A percentile compares a stretch with the other conserved stretches of the same genome.
Conservation (phyloP, 352 stramenopile genomes). For the Phytopythium cucurbitacearum region DNA sequence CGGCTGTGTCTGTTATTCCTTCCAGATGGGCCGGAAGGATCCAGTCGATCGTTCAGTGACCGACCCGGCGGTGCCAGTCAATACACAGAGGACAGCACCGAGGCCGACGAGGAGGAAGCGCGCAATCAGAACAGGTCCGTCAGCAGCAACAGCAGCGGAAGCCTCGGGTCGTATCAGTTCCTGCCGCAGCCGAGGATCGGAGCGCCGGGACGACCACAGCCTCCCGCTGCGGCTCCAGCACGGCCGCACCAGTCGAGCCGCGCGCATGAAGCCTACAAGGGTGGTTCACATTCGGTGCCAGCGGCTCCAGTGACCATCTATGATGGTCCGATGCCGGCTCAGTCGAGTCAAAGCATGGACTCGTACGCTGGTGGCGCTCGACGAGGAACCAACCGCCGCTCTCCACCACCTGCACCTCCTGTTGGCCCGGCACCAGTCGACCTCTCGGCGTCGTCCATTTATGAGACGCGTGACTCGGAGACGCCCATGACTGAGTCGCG, state of each 20-base stretch:
- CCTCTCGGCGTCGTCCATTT: constrained; percentile 6
- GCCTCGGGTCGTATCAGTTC: constrained; percentile 10
- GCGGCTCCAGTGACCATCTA: constrained; percentile 20
- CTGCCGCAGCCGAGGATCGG: constrained; percentile 21
- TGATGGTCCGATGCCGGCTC: constrained; percentile 8
- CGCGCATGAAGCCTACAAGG: constrained; percentile 10
- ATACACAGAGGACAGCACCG: constrained; percentile 29
- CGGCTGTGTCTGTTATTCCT: neutral
- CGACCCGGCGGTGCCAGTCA: constrained; percentile 18
- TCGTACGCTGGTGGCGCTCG: constrained; percentile 2
- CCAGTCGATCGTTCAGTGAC: constrained; percentile 11
- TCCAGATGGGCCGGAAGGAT: constrained; percentile 13
- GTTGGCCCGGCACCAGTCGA: constrained; percentile 4
- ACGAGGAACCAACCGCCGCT: constrained; percentile 13
- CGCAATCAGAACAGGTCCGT: constrained; percentile 8
- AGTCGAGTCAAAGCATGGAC: constrained; percentile 19
- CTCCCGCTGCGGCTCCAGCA: constrained; percentile 5
- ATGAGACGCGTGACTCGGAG: constrained; percentile 22
- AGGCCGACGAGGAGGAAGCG: constrained; percentile 10
- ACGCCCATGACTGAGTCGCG: constrained; percentile 13
- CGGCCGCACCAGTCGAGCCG: constrained; percentile 13
- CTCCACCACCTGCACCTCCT: constrained; percentile 2
- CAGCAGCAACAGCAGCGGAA: constrained; percentile 18
- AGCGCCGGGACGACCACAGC: constrained; percentile 1
- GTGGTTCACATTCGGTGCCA: constrained; percentile 18